These are phyloP conservation scores for Cryptosporidium tyzzeri DNA, from an alignment of 169 alveolate species.

Conservation along the genomic window DNA sequence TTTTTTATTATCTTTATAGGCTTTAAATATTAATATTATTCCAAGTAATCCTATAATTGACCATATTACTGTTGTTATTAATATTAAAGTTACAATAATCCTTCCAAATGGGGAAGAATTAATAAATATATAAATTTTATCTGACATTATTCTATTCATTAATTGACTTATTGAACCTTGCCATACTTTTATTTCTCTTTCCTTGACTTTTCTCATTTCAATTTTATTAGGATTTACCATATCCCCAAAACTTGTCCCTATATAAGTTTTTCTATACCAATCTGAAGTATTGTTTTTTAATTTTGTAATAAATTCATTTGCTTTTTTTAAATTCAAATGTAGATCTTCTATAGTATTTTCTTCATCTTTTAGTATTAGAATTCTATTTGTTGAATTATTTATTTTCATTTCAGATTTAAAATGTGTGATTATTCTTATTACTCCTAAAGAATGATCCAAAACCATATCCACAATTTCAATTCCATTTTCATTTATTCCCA, in stretches of 20 bases:
- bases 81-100: conserved; percentile 4
- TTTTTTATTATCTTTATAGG: neutral
- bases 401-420: conserved; percentile 17
- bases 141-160: neutral
- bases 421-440: conserved; percentile 7
- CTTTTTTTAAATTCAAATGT: conserved; percentile 8
- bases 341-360: neutral
- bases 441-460: conserved; percentile 6
- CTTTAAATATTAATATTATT: neutral
- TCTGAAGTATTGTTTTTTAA: conserved; percentile 32
- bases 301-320: neutral
- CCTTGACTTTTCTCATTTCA: conserved; percentile 9
- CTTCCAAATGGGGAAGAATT: conserved; percentile 58
- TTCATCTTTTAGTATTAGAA: neutral
- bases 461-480: conserved; percentile 16
- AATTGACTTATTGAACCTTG: neutral
- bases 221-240: conserved; percentile 35
- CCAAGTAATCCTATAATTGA: neutral
- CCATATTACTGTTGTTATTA: conserved; percentile 27
- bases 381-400: neutral
- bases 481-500: conserved; percentile 5
- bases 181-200: neutral
- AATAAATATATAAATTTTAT: conserved; percentile 11
- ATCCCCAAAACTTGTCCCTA: conserved; percentile 41
- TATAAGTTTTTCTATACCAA: conserved; percentile 61